These are phyloP conservation scores for Mycena capillaripes DNA, from an alignment of 768 basidiomycete species.

Conservation along the genomic window DNA sequence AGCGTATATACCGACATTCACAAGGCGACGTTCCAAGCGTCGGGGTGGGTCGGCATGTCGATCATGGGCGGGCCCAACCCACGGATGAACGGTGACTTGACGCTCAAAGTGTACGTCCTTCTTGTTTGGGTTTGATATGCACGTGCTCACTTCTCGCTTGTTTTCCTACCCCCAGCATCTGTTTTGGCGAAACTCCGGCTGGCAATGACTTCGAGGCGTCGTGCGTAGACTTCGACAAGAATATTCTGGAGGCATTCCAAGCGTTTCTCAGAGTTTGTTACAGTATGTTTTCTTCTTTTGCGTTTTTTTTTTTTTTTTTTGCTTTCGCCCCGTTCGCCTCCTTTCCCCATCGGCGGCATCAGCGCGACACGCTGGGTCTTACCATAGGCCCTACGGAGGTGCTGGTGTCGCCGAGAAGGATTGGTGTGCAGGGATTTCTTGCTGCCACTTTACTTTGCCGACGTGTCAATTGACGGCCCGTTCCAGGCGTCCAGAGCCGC, in stretches of 20 bases:
- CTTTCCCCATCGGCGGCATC: no score
- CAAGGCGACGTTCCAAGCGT: background rate
- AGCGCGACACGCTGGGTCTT: no score
- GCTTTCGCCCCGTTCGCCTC: no score
- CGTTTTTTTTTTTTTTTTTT: no score
- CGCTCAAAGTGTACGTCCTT: constrained; percentile 4
- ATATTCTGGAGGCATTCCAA: background rate
- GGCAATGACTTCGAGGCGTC: constrained; percentile 7
- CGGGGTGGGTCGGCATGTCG: background rate
- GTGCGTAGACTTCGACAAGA: constrained; percentile 8
- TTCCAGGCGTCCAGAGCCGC: no score
- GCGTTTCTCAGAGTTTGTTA: background rate
- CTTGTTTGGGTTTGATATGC: background rate
- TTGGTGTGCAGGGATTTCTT: no score
- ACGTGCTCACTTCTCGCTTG: background rate
- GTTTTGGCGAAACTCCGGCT: background rate
- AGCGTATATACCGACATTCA: background rate
- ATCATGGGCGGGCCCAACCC: constrained; percentile 14
- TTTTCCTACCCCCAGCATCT: background rate
- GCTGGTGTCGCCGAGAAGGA: no score
- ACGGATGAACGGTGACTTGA: constrained; percentile 19
- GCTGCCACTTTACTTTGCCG: no score
- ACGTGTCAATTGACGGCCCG: no score
- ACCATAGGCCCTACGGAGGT: no score
- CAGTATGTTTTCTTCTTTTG: no score